Conservation (phyloP, 2,329 filamentous ascomycete species). For the Aaosphaeria pasadenensis region DNA sequence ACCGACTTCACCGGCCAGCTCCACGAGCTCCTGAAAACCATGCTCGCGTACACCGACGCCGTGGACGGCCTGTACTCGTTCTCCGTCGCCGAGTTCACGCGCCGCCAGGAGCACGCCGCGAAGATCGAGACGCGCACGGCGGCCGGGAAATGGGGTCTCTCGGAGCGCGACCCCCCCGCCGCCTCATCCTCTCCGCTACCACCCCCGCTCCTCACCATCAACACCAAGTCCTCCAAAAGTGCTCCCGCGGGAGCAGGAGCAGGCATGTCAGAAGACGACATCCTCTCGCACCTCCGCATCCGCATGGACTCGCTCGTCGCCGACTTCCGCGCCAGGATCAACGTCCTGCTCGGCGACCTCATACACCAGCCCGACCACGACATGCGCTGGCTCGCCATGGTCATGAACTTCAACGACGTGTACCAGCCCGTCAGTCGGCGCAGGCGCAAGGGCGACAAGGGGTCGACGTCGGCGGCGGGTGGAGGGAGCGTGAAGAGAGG, state of each 20-base stretch:
- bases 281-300: constrained; percentile 72
- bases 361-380: constrained; percentile 93
- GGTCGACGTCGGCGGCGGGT: not conserved
- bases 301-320: constrained; percentile 69
- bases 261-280: constrained; percentile 52
- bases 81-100: constrained; percentile 90
- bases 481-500: not conserved
- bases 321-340: constrained; percentile 75
- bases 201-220: constrained; percentile 34
- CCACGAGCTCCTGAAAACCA: constrained; percentile 86
- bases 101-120: constrained; percentile 79
- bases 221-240: constrained; percentile 11
- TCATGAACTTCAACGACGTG: constrained; percentile 99
- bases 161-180: constrained; percentile 44
- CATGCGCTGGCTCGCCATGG: constrained; percentile 90
- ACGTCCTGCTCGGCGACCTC: constrained; percentile 81
- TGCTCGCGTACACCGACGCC: constrained; percentile 90
- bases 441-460: constrained; percentile 30
- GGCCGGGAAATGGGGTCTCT: constrained; percentile 63
- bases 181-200: constrained; percentile 42
- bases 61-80: constrained; percentile 94
- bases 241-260: constrained; percentile 14
- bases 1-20: constrained; percentile 84
- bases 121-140: constrained; percentile 65
- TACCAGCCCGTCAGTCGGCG: constrained; percentile 75